A percentile compares a stretch with the other conserved stretches of the same genome.
phyloP scores from a whole-genome alignment of 2,329 filamentous ascomycete species.

The Dactylellina leptospora region DNA sequence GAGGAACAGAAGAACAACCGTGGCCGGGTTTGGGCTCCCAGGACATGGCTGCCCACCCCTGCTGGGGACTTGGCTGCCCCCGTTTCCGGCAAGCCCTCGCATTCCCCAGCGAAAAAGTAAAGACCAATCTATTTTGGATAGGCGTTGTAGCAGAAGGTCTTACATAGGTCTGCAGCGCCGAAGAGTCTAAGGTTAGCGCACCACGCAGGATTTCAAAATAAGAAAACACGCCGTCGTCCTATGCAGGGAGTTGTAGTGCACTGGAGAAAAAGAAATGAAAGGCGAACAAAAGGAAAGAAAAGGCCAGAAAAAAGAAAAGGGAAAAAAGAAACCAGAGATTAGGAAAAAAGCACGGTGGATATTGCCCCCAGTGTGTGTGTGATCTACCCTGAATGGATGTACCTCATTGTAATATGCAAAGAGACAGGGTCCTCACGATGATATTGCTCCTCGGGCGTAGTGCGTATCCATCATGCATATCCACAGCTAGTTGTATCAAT shows the following conservation, averaged over 20 bases:
- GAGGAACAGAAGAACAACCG: slow-evolving; percentile 5
- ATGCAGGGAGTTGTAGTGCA: not conserved
- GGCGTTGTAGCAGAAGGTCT: slow-evolving; percentile 41
- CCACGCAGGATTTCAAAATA: slow-evolving; percentile 13
- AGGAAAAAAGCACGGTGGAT: slow-evolving; percentile 10
- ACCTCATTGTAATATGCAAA: slow-evolving; percentile 48
- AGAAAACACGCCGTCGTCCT: slow-evolving; percentile 10
- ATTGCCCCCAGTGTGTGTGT: slow-evolving; percentile 1
- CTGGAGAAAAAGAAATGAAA: slow-evolving; percentile 10
- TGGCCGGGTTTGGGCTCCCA: slow-evolving; percentile 10
- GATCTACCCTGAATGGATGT: slow-evolving; percentile 41
- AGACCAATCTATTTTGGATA: slow-evolving; percentile 32
- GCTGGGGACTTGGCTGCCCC: not conserved
- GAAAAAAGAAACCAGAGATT: slow-evolving; percentile 4
- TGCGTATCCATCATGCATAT: slow-evolving; percentile 41
- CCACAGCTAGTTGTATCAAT: slow-evolving; percentile 51
- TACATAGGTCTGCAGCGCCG: slow-evolving; percentile 8
- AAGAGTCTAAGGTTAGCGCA: slow-evolving; percentile 5
- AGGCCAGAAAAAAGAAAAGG: slow-evolving; percentile 4
- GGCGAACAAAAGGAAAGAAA: not conserved
- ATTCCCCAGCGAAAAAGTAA: slow-evolving; percentile 31
- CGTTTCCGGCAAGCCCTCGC: slow-evolving; percentile 35
- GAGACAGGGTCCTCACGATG: slow-evolving; percentile 36
- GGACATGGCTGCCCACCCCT: slow-evolving; percentile 23
- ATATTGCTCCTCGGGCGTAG: slow-evolving; percentile 38